Percentiles rank a stretch among this genome's conserved stretches.
Evolutionary conservation across 371 early-diverging fungal species (phyloP).

Genomic region (Actinomortierella wolfii): DNA sequence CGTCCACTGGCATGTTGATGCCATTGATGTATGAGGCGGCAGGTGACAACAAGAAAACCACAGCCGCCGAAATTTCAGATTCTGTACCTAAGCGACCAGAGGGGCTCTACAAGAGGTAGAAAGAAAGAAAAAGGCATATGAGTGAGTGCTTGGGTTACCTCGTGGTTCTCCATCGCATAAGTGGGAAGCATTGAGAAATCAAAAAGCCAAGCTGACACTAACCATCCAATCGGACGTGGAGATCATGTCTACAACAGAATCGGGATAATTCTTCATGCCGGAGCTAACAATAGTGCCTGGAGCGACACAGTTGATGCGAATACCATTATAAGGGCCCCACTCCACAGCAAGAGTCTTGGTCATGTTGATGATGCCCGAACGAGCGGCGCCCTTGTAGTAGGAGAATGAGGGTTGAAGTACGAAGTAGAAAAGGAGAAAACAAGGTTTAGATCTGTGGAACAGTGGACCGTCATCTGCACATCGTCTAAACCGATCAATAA

Average conservation of each 20-base stretch:
- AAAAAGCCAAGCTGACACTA: constrained; percentile 4
- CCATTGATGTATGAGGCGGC: constrained; percentile 56
- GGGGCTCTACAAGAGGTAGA: constrained; percentile 39
- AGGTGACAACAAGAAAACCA: constrained; percentile 53
- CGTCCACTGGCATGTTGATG: constrained; percentile 45
- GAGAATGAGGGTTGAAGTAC: not conserved
- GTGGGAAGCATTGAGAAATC: not conserved
- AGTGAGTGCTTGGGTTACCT: not conserved
- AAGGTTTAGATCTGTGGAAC: not conserved
- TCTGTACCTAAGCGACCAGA: constrained; percentile 58
- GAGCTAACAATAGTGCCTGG: constrained; percentile 59
- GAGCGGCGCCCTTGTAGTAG: constrained; percentile 28
- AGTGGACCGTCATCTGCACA: constrained; percentile 7
- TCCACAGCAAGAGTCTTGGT: constrained; percentile 57
- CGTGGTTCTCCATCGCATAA: not conserved
- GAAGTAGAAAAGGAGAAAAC: no score
- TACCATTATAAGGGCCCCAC: constrained; percentile 54
- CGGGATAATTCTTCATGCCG: constrained; percentile 58
- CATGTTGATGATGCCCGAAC: constrained; percentile 47
- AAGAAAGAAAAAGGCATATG: not conserved
- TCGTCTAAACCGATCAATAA: not conserved
- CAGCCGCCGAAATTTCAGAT: constrained; percentile 52
- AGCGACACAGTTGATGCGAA: constrained; percentile 61
- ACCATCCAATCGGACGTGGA: constrained; percentile 37
- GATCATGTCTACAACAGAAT: constrained; percentile 37